phyloP scores from a whole-genome alignment of 768 basidiomycete genomes.

The Mycena floridula region DNA sequence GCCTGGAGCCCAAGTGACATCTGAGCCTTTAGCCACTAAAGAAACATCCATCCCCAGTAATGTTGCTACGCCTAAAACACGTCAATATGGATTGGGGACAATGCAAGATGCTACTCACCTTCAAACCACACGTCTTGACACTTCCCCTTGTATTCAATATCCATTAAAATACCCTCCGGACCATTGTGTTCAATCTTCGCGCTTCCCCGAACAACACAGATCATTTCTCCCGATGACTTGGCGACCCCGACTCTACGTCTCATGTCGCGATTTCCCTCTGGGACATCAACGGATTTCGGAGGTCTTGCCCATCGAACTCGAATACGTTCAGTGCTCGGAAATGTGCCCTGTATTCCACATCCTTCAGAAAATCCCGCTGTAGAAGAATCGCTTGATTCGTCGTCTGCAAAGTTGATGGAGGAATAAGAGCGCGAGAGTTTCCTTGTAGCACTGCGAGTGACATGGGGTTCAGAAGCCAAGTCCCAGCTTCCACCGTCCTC shows the following conservation, averaged over 20 bases:
- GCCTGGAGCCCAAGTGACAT: slow-evolving; percentile 60
- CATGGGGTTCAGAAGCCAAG: slow-evolving; percentile 69
- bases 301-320: slow-evolving; percentile 77
- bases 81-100: too few species aligned
- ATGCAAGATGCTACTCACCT: too few species aligned
- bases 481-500: slow-evolving; percentile 70
- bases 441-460: slow-evolving; percentile 45
- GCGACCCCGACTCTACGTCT: slow-evolving; percentile 66
- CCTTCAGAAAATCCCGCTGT: slow-evolving; percentile 50
- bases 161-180: slow-evolving; percentile 53
- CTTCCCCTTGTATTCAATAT: slow-evolving; percentile 63
- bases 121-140: slow-evolving; percentile 80
- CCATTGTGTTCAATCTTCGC: slow-evolving; percentile 29
- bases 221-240: slow-evolving; percentile 63
- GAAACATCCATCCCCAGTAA: slow-evolving; percentile 73
- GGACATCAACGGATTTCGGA: slow-evolving; percentile 38
- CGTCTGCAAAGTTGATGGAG: slow-evolving; percentile 71
- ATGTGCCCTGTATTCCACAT: slow-evolving; percentile 69
- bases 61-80: slow-evolving; percentile 82
- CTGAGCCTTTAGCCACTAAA: slow-evolving; percentile 61
- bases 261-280: slow-evolving; percentile 37
- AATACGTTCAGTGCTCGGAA: slow-evolving; percentile 70
- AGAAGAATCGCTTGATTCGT: slow-evolving; percentile 73
- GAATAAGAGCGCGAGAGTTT: slow-evolving; percentile 52
- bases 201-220: slow-evolving; percentile 51